Base-by-base conservation (phyloP, 495 filamentous ascomycete species). In the Tuber melanosporum region DNA sequence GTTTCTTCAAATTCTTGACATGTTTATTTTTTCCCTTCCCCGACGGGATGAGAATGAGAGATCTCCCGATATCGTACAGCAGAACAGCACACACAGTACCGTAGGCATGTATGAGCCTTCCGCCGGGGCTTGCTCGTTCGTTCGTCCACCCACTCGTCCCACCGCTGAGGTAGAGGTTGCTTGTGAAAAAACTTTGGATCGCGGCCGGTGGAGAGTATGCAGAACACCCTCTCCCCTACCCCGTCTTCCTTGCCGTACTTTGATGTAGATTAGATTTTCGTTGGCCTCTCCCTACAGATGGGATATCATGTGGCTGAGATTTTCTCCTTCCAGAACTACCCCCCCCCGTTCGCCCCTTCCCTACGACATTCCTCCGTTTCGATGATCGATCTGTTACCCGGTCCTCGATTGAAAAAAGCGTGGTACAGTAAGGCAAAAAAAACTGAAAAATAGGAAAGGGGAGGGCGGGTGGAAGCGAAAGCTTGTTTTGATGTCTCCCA, bases 391-490 rank as follows among this genome's bases (percentile, higher is more conserved):
- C 57, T 32, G 57, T 66, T 66, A 66, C 57, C 32, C 57, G 57
- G 32, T 66, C 57, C 57, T n/a, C 57, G 57, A 66, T 66, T 66
- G 57, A 32, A 66, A 66, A 66, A 66, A 66, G 47, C 57, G 57
- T 66, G 57, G 57, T 66, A 66, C 57, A 66, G 57, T 66, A 66
- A 32, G 57, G 57, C 57, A 66, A 66, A 66, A 62, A 62, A 14
- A 32, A 14, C 26, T 14, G 1, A 66, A 57, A 32, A n/a, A 66
- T 66, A 17, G 57, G 57, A 32, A 66, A 66, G n/a, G 57, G 32
- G 74, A 80, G 71, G 71, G 46, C 78, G 78, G 78, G 78, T 80
- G 47, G 78, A 80, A 80, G 78, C 78, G 77, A 80, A 80, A 80
- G 78, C 78, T 80, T 80, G 78, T 80, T 79, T 76, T 80, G 57